Evolutionary conservation across 495 filamentous ascomycete genomes (phyloP).

Genomic region (Rhizodiscina lignyota): DNA sequence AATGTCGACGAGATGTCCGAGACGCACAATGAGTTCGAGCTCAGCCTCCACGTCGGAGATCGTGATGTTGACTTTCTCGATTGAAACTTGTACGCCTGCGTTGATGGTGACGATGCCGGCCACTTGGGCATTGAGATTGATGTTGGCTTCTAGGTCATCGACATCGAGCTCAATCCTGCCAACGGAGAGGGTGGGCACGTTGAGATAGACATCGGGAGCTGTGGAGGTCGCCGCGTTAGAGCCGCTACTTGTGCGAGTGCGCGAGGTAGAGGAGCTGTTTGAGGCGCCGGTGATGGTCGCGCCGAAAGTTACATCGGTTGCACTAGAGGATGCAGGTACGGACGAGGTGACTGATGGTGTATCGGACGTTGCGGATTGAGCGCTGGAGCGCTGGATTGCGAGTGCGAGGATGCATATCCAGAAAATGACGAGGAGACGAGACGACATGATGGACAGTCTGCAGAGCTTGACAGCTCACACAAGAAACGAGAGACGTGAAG

Average conservation of each 20-base stretch:
- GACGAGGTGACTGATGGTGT: no score
- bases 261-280: constrained; percentile 1
- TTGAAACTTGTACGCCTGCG: constrained; percentile 32
- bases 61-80: constrained; percentile 40
- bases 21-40: constrained; percentile 36
- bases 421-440: background rate
- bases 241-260: constrained; percentile 8
- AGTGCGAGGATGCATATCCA: background rate
- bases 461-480: no score
- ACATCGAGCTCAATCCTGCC: constrained; percentile 38
- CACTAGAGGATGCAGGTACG: no score
- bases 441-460: no score
- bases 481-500: no score
- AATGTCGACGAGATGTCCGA: constrained; percentile 39
- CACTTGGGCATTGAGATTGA: constrained; percentile 38
- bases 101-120: constrained; percentile 37
- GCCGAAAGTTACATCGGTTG: no score
- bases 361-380: constrained; percentile 6
- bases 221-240: constrained; percentile 10
- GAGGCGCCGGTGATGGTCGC: constrained; percentile 3
- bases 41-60: constrained; percentile 37
- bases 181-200: constrained; percentile 35
- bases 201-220: constrained; percentile 36
- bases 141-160: constrained; percentile 33
- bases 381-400: background rate